Evolutionary conservation across 2,329 filamentous ascomycete species (phyloP).

Genomic region (Penicillium sumatraense): DNA sequence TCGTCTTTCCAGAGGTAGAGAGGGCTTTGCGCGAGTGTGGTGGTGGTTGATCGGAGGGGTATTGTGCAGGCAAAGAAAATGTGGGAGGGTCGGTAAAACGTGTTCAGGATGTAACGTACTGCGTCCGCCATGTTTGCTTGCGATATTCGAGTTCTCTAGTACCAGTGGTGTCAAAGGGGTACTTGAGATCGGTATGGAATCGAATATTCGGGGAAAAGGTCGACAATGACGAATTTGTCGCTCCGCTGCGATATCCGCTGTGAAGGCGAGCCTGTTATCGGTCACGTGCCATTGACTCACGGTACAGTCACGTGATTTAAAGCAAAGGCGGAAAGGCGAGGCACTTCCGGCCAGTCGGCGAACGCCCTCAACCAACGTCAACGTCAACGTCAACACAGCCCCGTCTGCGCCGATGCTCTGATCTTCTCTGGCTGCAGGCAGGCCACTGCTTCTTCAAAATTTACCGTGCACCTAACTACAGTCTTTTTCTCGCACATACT

Average conservation of each 20-base stretch:
- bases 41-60: constrained; percentile 31
- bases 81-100: constrained; percentile 46
- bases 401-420: constrained; percentile 25
- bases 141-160: constrained; percentile 19
- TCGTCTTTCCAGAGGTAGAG: neutral
- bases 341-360: neutral
- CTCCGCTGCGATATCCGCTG: constrained; percentile 23
- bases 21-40: constrained; percentile 22
- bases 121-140: constrained; percentile 45
- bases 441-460: constrained; percentile 38
- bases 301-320: constrained; percentile 12
- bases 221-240: constrained; percentile 24
- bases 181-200: neutral
- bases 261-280: constrained; percentile 29
- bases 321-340: neutral
- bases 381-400: constrained; percentile 3
- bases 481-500: neutral
- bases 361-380: constrained; percentile 2
- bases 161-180: neutral
- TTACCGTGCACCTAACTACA: constrained; percentile 13
- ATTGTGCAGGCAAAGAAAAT: constrained; percentile 43
- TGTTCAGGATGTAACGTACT: constrained; percentile 47
- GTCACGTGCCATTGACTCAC: constrained; percentile 27
- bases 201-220: constrained; percentile 8
- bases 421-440: constrained; percentile 37